phyloP scores from a whole-genome alignment of 139 green algal genomes.

The Dunaliella primolecta region DNA sequence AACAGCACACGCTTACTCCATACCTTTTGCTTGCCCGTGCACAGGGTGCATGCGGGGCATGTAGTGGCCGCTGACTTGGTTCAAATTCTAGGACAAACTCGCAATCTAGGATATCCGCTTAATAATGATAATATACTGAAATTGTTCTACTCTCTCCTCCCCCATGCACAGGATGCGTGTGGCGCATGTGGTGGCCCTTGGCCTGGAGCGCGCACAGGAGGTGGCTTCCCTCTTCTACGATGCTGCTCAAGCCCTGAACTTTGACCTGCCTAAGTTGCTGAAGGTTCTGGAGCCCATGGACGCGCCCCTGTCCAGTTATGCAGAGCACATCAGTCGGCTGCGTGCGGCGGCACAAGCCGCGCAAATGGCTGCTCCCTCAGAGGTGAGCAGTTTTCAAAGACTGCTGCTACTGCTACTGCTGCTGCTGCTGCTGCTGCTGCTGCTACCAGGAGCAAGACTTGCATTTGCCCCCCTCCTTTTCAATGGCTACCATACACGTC shows the following conservation, averaged over 20 bases:
- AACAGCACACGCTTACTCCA: too few species aligned
- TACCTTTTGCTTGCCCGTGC: too few species aligned
- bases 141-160: too few species aligned
- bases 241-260: slow-evolving; percentile 24
- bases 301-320: slow-evolving; percentile 41
- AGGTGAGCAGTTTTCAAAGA: slow-evolving; percentile 36
- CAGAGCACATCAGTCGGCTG: slow-evolving; percentile 43
- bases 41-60: too few species aligned
- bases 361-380: slow-evolving; percentile 12
- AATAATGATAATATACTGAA: too few species aligned
- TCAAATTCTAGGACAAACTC: neutral
- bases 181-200: slow-evolving; percentile 2
- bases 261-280: slow-evolving; percentile 29
- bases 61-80: neutral
- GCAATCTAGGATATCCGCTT: too few species aligned
- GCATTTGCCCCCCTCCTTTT: too few species aligned
- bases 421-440: too few species aligned
- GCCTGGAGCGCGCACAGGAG: slow-evolving; percentile 34
- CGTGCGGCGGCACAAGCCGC: slow-evolving; percentile 30
- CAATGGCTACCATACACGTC: too few species aligned
- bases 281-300: slow-evolving; percentile 28
- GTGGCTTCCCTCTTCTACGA: slow-evolving; percentile 28
- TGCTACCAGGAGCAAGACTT: too few species aligned
- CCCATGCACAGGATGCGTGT: slow-evolving; percentile 14
- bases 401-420: too few species aligned